Conservation (phyloP, 805 yeast species). For the Pichia rugopelliculosa region DNA sequence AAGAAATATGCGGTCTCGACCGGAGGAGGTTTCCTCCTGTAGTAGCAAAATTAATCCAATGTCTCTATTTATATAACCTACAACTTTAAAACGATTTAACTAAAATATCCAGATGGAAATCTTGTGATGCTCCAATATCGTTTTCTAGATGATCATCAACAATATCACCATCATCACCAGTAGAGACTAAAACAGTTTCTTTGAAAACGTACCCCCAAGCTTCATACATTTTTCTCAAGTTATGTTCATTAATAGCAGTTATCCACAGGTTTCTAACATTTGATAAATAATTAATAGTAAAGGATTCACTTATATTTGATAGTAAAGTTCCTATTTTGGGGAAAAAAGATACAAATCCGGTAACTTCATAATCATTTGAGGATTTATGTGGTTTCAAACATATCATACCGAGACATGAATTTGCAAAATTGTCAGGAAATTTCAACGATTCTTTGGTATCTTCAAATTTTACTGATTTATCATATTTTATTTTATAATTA, state of each 20-base stretch:
- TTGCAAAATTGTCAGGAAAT: slow-evolving; percentile 21
- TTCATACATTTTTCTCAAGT: slow-evolving; percentile 38
- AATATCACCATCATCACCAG: slow-evolving; percentile 17
- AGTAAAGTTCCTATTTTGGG: slow-evolving; percentile 28
- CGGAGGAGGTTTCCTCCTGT: no score
- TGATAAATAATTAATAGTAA: slow-evolving; percentile 6
- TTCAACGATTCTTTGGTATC: slow-evolving; percentile 10
- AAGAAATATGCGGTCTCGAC: no score
- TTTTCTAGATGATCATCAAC: slow-evolving; percentile 27
- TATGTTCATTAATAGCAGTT: slow-evolving; percentile 43
- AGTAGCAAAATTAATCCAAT: no score
- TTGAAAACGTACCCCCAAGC: slow-evolving; percentile 33
- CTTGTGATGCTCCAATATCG: slow-evolving; percentile 31
- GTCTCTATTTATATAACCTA: no score
- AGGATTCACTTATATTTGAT: slow-evolving; percentile 15
- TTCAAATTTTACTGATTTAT: background rate
- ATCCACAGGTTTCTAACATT: slow-evolving; percentile 26
- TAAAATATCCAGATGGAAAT: slow-evolving; percentile 37
- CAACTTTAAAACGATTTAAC: no score
- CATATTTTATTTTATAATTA: background rate
- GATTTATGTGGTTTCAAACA: slow-evolving; percentile 27
- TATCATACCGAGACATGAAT: slow-evolving; percentile 28
- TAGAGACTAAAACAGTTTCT: slow-evolving; percentile 19
- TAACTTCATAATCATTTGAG: slow-evolving; percentile 32
- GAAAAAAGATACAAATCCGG: slow-evolving; percentile 46